A percentile compares a stretch with the other conserved stretches of the same genome.
phyloP scores from a whole-genome alignment of 208 protist species.

The Leishmania tropica region DNA sequence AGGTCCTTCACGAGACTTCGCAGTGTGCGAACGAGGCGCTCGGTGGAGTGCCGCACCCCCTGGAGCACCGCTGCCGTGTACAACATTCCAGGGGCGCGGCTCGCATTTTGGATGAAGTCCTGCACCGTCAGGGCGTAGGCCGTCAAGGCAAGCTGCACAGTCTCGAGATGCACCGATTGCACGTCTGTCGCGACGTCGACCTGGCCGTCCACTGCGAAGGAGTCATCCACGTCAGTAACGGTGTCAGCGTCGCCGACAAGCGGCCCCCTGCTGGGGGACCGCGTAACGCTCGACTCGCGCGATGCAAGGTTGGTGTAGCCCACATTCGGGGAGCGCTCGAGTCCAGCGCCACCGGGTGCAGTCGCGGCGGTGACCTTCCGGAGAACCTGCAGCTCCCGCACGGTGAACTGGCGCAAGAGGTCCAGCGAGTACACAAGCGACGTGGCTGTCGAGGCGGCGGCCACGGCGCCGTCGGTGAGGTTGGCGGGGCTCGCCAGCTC shows the following conservation, averaged over 20 bases:
- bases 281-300: conserved; percentile 45
- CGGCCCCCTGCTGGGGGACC: conserved; percentile 34
- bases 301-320: conserved; percentile 22
- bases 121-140: conserved; percentile 53
- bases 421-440: conserved; percentile 44
- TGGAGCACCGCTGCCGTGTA: conserved; percentile 32
- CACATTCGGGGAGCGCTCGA: conserved; percentile 27
- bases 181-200: conserved; percentile 18
- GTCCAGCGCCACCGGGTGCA: neutral
- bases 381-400: conserved; percentile 62
- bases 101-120: conserved; percentile 20
- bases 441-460: neutral
- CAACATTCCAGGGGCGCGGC: conserved; percentile 10
- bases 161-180: conserved; percentile 54
- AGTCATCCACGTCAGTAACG: conserved; percentile 36
- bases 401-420: conserved; percentile 61
- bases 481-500: neutral
- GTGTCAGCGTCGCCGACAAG: conserved; percentile 34
- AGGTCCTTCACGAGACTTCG: conserved; percentile 46
- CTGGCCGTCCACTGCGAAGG: conserved; percentile 21
- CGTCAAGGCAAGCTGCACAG: conserved; percentile 56
- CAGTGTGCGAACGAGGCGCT: conserved; percentile 54
- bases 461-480: neutral
- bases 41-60: conserved; percentile 34
- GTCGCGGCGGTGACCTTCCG: conserved; percentile 29